phyloP scores from a whole-genome alignment of 2,329 filamentous ascomycete species.

The Apiospora rasikravindrae region DNA sequence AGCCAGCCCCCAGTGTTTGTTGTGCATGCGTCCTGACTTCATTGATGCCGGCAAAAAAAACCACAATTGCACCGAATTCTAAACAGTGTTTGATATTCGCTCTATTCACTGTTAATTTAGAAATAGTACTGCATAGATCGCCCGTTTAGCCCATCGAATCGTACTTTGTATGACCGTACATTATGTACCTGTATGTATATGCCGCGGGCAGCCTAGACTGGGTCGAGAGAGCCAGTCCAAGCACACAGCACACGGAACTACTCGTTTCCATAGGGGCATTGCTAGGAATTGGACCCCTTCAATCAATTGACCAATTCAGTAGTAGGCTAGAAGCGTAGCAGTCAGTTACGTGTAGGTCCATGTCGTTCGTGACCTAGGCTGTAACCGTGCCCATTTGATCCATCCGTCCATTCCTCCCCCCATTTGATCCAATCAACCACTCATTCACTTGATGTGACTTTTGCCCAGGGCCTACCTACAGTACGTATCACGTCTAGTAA shows the following conservation, averaged over 20 bases:
- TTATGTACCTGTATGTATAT: background rate
- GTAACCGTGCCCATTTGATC: slow-evolving; percentile 18
- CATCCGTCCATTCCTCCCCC: slow-evolving; percentile 16
- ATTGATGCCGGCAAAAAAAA: background rate
- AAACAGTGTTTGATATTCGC: slow-evolving; percentile 6
- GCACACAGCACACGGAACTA: slow-evolving; percentile 5
- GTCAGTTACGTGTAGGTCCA: slow-evolving; percentile 2
- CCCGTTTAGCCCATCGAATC: background rate
- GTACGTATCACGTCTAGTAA: slow-evolving; percentile 11
- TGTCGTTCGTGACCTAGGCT: slow-evolving; percentile 12
- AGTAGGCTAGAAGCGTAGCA: slow-evolving; percentile 7
- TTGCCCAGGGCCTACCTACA: background rate
- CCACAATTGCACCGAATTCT: slow-evolving; percentile 2
- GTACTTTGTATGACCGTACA: background rate
- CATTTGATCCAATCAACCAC: slow-evolving; percentile 8
- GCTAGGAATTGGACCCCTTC: slow-evolving; percentile 10
- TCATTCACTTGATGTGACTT: slow-evolving; percentile 16
- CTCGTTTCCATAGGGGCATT: slow-evolving; percentile 2
- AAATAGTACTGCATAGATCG: background rate
- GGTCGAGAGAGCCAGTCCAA: background rate
- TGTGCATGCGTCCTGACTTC: background rate
- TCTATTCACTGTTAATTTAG: slow-evolving; percentile 10
- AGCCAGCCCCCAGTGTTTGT: background rate
- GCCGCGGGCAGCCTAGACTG: background rate
- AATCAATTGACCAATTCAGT: background rate